phyloP scores from a whole-genome alignment of 2,329 filamentous ascomycete species.

The Trichoderma hamatum region DNA sequence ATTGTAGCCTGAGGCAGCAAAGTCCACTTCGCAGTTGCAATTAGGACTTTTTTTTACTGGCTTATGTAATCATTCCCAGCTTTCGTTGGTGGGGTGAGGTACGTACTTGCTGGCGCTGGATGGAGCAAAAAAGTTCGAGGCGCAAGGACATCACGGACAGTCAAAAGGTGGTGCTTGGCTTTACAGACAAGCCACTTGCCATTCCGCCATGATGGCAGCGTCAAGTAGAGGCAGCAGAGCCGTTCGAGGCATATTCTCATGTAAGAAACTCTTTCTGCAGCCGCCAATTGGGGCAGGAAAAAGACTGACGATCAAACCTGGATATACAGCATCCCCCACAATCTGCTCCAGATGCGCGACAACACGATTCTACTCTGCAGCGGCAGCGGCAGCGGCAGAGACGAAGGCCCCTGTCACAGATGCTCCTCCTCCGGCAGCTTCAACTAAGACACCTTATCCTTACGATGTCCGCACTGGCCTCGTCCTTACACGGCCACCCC shows the following conservation, averaged over 20 bases:
- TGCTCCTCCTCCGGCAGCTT: slow-evolving; percentile 28
- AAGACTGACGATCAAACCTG: slow-evolving; percentile 20
- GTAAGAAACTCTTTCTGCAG: slow-evolving; percentile 43
- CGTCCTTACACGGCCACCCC: slow-evolving; percentile 83
- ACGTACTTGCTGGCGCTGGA: slow-evolving; percentile 21
- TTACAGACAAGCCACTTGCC: slow-evolving; percentile 25
- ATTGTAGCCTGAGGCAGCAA: slow-evolving; percentile 35
- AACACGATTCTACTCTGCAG: slow-evolving; percentile 44
- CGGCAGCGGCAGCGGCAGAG: slow-evolving; percentile 32
- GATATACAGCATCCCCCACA: slow-evolving; percentile 34
- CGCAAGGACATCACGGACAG: slow-evolving; percentile 24
- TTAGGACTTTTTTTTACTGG: not conserved
- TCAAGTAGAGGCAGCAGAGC: slow-evolving; percentile 60
- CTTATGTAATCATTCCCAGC: slow-evolving; percentile 28
- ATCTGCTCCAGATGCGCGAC: slow-evolving; percentile 46
- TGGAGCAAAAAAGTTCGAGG: slow-evolving; percentile 34
- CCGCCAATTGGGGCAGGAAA: slow-evolving; percentile 31
- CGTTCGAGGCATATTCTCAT: slow-evolving; percentile 52
- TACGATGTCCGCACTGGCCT: slow-evolving; percentile 67
- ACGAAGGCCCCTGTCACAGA: slow-evolving; percentile 31
- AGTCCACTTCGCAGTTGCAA: not conserved
- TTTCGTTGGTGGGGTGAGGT: slow-evolving; percentile 16
- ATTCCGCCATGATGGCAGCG: slow-evolving; percentile 49
- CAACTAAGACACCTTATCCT: slow-evolving; percentile 31
- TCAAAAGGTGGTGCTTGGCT: slow-evolving; percentile 11